These are phyloP conservation scores for Tetracladium setigerum DNA, from an alignment of 495 filamentous ascomycete genomes.

Conservation along the genomic window DNA sequence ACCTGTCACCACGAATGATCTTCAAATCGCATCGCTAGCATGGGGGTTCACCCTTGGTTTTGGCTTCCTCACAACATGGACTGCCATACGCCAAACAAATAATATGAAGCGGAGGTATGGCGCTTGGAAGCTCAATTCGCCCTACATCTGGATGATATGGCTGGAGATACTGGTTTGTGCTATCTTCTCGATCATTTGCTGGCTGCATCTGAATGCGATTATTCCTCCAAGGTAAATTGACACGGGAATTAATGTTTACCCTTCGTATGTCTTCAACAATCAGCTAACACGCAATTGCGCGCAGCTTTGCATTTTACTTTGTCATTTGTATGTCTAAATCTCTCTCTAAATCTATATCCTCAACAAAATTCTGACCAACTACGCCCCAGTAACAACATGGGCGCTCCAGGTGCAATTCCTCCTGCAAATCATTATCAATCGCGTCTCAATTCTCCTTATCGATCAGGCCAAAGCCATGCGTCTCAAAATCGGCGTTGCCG, in stretches of 20 bases:
- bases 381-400: too few species aligned
- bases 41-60: constrained; percentile 35
- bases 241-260: not conserved
- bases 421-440: constrained; percentile 1
- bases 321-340: constrained; percentile 4
- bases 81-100: constrained; percentile 14
- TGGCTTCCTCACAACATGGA: constrained; percentile 33
- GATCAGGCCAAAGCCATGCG: not conserved
- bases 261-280: not conserved
- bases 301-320: constrained; percentile 9
- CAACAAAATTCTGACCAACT: too few species aligned
- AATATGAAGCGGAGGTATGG: constrained; percentile 5
- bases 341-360: not conserved
- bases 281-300: not conserved
- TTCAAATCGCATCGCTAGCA: constrained; percentile 29
- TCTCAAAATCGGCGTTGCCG: not conserved
- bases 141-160: constrained; percentile 10
- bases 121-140: not conserved
- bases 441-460: not conserved
- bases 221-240: constrained; percentile 2
- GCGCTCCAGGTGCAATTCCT: not conserved
- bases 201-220: constrained; percentile 1
- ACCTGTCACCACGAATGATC: constrained; percentile 21
- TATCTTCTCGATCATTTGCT: constrained; percentile 3
- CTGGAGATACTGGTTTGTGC: constrained; percentile 3